These are phyloP conservation scores for Porphyrellus cyaneotinctus DNA, from an alignment of 768 basidiomycete genomes.

Conservation along the genomic window DNA sequence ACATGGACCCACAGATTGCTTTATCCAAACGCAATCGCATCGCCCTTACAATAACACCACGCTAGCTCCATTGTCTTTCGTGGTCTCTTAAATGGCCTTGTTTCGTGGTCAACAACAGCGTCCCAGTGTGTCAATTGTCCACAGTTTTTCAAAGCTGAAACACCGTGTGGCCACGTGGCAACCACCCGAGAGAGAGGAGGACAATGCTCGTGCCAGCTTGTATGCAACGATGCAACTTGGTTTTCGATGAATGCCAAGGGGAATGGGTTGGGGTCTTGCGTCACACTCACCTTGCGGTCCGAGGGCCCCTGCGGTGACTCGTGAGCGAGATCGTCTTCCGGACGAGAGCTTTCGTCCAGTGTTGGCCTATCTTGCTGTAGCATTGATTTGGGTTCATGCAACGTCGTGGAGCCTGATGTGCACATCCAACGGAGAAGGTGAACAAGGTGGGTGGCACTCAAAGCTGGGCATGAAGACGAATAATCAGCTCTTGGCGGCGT, in stretches of 20 bases:
- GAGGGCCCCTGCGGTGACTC: not conserved
- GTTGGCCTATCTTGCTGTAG: not conserved
- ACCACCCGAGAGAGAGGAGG: not conserved
- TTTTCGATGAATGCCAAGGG: not conserved
- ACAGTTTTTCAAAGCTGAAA: not conserved
- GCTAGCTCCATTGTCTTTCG: not conserved
- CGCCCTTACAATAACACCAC: slow-evolving; percentile 6
- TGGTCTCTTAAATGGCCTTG: not conserved
- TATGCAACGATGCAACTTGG: not conserved
- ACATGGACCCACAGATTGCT: slow-evolving; percentile 22
- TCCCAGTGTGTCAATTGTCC: slow-evolving; percentile 4
- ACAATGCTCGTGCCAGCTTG: too few relatives aligned
- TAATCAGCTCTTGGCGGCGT: not conserved
- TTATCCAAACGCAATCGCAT: slow-evolving; percentile 25
- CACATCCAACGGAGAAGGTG: not conserved
- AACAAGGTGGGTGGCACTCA: not conserved
- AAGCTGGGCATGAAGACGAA: not conserved
- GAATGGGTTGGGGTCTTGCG: not conserved
- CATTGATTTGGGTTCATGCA: not conserved
- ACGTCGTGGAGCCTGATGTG: not conserved
- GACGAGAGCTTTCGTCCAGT: not conserved
- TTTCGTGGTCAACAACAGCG: not conserved
- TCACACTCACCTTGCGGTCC: not conserved
- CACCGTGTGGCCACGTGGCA: not conserved
- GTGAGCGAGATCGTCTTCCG: not conserved